Conservation (phyloP, 163 green algal species). For the Chloroidium sp. region DNA sequence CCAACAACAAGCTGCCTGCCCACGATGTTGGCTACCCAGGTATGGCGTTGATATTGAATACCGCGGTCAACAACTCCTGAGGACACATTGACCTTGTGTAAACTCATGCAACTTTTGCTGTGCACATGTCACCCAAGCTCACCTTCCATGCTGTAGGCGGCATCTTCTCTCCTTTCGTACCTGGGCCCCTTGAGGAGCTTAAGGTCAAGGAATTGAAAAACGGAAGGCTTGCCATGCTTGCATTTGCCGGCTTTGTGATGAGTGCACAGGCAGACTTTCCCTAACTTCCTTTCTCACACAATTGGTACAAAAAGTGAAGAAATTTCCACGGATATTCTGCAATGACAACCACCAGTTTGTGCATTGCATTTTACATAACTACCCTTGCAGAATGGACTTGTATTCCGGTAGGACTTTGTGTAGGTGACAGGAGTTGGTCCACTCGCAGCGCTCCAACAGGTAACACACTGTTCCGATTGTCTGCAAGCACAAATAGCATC, state of each 20-base stretch:
- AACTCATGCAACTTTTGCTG: too few species aligned
- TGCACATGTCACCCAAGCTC: too few species aligned
- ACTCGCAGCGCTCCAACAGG: neutral
- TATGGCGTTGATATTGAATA: too few species aligned
- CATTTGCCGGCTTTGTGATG: slow-evolving; percentile 30
- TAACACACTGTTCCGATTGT: neutral
- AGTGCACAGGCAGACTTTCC: slow-evolving; percentile 23
- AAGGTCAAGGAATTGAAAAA: slow-evolving; percentile 90
- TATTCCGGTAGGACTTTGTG: neutral
- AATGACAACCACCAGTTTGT: neutral
- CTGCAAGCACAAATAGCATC: too few species aligned
- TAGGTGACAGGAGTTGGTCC: neutral
- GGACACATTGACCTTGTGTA: too few species aligned
- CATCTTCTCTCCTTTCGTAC: slow-evolving; percentile 67
- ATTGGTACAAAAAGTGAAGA: too few species aligned
- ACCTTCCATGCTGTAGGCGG: slow-evolving; percentile 10
- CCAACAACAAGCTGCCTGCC: slow-evolving; percentile 60
- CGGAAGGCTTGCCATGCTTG: slow-evolving; percentile 41
- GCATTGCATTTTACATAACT: neutral
- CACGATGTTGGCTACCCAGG: slow-evolving; percentile 41
- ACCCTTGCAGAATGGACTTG: neutral
- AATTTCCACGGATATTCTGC: too few species aligned
- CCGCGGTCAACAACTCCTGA: too few species aligned
- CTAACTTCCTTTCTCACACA: slow-evolving; percentile 6
- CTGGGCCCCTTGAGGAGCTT: slow-evolving; percentile 54